Base-by-base conservation (phyloP, 192 early-diverging fungal genomes). In the Linnemannia elongata region DNA sequence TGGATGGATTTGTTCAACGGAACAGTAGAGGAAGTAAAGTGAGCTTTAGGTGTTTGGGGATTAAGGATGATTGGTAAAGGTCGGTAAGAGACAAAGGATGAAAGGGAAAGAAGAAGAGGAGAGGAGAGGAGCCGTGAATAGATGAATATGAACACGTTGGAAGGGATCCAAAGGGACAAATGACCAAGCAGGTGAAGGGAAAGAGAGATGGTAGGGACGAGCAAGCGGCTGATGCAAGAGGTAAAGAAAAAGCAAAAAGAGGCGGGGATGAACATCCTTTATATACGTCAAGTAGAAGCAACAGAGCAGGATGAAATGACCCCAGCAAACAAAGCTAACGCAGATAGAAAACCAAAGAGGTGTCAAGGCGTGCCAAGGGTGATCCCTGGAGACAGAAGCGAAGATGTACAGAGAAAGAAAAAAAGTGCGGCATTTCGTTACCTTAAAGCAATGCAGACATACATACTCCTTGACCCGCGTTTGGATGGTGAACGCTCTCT, bases 391-490 rank as follows among this genome's bases (percentile, higher is more conserved):
- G 49, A 22, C 3, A 22, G 49, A 52, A 20, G 49, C 17, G 49
- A 52, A 52, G 49, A 12, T 2, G n/a, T 27, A 4, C 27, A 66
- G 15, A 0, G 10, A 66, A 30, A 15, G n/a, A 39, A 38, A 38
- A 33, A 66, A 30, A 33, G 60, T 66, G 60, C 27, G 30, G 60
- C 27, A 71, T 71, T 68, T 66, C 60, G 60, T 66, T 10, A 66
- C 30, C 30, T 66, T 35, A 66, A 66, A 66, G 60, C 60, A 15
- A 66, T 66, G 60, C 27, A 27, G 22, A 33, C 27, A 52, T 52
- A 52, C 49, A 52, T 41, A 22, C 35, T 71, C 69, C 22, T 71
- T 71, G 39, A 71, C 69, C 69, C 69, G 69, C 39, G 38, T 42
- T 38, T 20, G 7, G 35, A 4, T 27, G 69, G 17, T 42, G 39